Conservation (phyloP, 2,329 filamentous ascomycete species). For the Penicillium janthinellum region DNA sequence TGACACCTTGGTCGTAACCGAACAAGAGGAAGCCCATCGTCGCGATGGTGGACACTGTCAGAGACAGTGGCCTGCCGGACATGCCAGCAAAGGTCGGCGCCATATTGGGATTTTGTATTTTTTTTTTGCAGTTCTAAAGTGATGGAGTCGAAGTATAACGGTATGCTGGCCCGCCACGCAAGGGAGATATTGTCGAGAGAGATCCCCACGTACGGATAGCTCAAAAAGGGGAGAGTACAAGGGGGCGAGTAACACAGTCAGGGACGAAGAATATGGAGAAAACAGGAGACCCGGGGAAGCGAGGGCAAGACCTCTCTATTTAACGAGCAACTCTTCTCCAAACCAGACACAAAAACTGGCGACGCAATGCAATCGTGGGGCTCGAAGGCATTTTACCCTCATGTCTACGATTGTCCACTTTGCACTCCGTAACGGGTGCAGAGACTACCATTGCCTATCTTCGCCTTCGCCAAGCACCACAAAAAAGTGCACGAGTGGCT, state of each 20-base stretch:
- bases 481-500: constrained; percentile 4
- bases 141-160: background rate
- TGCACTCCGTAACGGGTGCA: background rate
- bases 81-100: constrained; percentile 61
- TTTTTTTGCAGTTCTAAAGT: background rate
- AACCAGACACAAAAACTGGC: constrained; percentile 17
- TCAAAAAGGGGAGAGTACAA: constrained; percentile 2
- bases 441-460: background rate
- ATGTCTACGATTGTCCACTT: constrained; percentile 4
- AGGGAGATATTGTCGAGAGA: background rate
- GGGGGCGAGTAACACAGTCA: constrained; percentile 8
- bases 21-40: constrained; percentile 60
- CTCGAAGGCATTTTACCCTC: constrained; percentile 14
- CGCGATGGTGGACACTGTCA: constrained; percentile 63
- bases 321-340: constrained; percentile 22
- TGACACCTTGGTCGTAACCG: constrained; percentile 38
- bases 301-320: constrained; percentile 27
- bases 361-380: constrained; percentile 27
- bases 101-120: constrained; percentile 40
- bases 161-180: background rate
- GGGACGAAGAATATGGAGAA: constrained; percentile 18
- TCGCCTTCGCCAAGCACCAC: too few relatives aligned
- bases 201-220: constrained; percentile 3
- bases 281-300: constrained; percentile 22
- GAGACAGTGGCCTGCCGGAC: constrained; percentile 58